Percentiles rank a stretch among this genome's conserved stretches.
These are phyloP conservation scores for Takashimella koratensis DNA, from an alignment of 1,284 basidiomycete species.

Conservation along the genomic window DNA sequence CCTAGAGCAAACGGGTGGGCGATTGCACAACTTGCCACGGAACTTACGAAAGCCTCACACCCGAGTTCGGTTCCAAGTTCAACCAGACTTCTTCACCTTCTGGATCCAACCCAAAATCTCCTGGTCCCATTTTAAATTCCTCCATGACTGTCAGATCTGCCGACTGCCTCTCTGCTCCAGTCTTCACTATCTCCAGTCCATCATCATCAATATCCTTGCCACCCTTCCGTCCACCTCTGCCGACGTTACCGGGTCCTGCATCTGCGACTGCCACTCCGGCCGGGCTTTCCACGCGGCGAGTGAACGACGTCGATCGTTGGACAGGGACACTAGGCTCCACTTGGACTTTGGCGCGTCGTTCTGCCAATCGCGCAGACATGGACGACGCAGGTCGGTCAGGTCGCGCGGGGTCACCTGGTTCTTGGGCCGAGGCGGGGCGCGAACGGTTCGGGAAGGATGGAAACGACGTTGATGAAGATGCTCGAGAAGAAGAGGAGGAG, in stretches of 20 bases:
- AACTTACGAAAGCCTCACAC: conserved; percentile 73
- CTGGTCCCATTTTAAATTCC: conserved; percentile 68
- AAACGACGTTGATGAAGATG: neutral
- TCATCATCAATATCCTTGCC: conserved; percentile 4
- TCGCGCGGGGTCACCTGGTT: no score
- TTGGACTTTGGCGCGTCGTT: neutral
- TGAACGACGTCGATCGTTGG: neutral
- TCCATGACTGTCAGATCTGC: conserved; percentile 69
- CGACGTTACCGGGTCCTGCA: neutral
- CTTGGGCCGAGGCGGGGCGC: no score
- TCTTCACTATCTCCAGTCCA: conserved; percentile 11
- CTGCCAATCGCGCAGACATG: neutral
- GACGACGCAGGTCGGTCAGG: no score
- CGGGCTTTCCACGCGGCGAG: neutral
- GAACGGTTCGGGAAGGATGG: no score
- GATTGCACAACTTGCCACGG: conserved; percentile 1
- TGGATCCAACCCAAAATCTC: conserved; percentile 53
- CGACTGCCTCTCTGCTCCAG: conserved; percentile 45
- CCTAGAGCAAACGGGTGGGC: conserved; percentile 2
- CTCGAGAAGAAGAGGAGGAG: neutral
- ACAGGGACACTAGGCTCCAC: neutral
- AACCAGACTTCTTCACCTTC: conserved; percentile 57
- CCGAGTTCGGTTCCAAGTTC: conserved; percentile 78
- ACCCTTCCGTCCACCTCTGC: neutral
- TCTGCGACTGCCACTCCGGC: neutral